Conservation (phyloP, 2,329 filamentous ascomycete genomes). For the Rhinocladiella similis region DNA sequence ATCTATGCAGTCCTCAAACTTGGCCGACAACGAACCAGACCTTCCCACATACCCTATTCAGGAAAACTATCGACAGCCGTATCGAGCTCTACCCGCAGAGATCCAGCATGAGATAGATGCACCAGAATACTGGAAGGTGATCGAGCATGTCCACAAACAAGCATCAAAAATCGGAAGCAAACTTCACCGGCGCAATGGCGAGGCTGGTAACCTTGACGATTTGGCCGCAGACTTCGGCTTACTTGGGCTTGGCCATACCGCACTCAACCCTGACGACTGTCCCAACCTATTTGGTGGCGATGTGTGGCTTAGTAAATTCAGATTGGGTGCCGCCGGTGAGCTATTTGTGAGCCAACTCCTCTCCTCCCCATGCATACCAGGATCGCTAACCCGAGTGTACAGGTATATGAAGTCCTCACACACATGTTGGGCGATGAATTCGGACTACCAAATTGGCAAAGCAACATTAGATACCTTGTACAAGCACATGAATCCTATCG, state of each 20-base stretch:
- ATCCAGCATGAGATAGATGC: conserved; percentile 14
- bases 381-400: not conserved
- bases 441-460: conserved; percentile 16
- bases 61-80: not conserved
- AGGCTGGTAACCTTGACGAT: not conserved
- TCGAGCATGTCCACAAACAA: conserved; percentile 17
- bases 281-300: conserved; percentile 12
- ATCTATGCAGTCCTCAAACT: conserved; percentile 3
- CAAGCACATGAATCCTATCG: conserved; percentile 8
- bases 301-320: conserved; percentile 10
- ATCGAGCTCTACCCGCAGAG: conserved; percentile 7
- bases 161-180: not conserved
- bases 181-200: not conserved
- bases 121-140: conserved; percentile 16
- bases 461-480: conserved; percentile 18
- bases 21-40: conserved; percentile 1
- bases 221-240: conserved; percentile 2
- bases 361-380: not conserved
- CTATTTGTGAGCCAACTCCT: conserved; percentile 12
- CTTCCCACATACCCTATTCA: not conserved
- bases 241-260: conserved; percentile 2
- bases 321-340: conserved; percentile 22
- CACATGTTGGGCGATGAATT: conserved; percentile 2
- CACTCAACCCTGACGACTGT: not conserved
- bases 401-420: conserved; percentile 14